A percentile compares a stretch with the other conserved stretches of the same genome.
Evolutionary conservation across 2,329 filamentous ascomycete species (phyloP).

Genomic region (Fusarium hainanense): DNA sequence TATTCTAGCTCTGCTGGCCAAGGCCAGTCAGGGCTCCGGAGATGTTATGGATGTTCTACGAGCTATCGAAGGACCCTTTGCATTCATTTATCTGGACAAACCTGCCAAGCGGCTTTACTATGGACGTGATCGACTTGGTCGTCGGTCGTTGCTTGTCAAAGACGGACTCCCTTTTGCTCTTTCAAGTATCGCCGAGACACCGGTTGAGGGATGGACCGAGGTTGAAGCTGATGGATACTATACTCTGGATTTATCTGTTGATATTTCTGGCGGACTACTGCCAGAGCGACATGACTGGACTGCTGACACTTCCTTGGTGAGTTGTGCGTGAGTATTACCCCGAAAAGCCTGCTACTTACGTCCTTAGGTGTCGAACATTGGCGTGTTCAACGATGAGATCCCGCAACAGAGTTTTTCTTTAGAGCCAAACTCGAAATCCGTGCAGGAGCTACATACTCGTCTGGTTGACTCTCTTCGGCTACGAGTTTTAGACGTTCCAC

Average conservation of each 20-base stretch:
- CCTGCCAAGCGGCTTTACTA: constrained; percentile 74
- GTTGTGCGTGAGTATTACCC: constrained; percentile 44
- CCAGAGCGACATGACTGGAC: constrained; percentile 49
- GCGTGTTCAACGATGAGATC: constrained; percentile 61
- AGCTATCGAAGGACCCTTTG: constrained; percentile 82
- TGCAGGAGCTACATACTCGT: constrained; percentile 63
- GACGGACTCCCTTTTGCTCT: constrained; percentile 65
- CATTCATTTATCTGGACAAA: constrained; percentile 85
- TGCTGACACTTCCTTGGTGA: constrained; percentile 58
- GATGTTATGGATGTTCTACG: constrained; percentile 64
- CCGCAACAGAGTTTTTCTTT: constrained; percentile 49
- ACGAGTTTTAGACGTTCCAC: constrained; percentile 74
- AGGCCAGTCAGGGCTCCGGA: constrained; percentile 51
- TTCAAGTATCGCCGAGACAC: constrained; percentile 75
- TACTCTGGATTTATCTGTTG: constrained; percentile 65
- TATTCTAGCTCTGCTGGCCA: constrained; percentile 71
- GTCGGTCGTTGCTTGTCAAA: constrained; percentile 80
- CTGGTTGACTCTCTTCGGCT: constrained; percentile 71
- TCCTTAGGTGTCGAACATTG: constrained; percentile 64
- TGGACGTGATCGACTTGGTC: constrained; percentile 86
- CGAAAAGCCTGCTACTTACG: constrained; percentile 56
- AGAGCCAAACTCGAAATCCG: constrained; percentile 56
- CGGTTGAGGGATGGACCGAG: constrained; percentile 72
- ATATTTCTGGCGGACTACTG: constrained; percentile 8
- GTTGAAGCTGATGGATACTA: constrained; percentile 88